Conservation (phyloP, 129 eudicot genomes). For the Flaveria ramosissima region DNA sequence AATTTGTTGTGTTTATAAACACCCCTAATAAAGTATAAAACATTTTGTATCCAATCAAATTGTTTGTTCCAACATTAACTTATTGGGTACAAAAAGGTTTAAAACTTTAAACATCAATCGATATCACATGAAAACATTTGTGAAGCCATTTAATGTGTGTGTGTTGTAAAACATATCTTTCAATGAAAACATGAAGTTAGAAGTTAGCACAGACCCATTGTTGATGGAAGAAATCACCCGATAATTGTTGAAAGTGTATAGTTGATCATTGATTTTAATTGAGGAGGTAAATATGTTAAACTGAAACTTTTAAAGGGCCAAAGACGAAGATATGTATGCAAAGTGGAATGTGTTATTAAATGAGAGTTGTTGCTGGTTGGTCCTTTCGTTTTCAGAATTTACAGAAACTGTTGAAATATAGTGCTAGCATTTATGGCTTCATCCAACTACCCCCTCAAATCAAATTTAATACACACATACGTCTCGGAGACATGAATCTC, state of each 20-base stretch:
- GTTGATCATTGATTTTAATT: not conserved
- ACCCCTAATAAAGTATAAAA: not conserved
- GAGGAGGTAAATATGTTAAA: not conserved
- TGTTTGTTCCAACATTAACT: not conserved
- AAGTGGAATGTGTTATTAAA: conserved; percentile 28
- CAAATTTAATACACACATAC: conserved; percentile 30
- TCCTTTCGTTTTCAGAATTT: not conserved
- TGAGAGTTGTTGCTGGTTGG: conserved; percentile 34
- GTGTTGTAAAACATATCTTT: not conserved
- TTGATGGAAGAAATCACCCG: not conserved
- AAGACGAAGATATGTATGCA: conserved; percentile 5
- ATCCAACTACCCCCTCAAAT: conserved; percentile 31
- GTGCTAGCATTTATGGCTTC: conserved; percentile 30
- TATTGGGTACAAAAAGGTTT: not conserved
- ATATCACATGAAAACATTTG: not conserved
- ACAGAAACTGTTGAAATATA: too few species aligned
- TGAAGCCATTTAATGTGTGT: not conserved
- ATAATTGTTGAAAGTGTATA: not conserved
- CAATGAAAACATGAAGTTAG: not conserved
- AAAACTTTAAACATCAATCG: not conserved
- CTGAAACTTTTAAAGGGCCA: not conserved
- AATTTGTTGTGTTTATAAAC: not conserved
- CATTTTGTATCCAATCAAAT: too few species aligned
- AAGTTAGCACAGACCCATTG: not conserved
- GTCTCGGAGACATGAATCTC: not conserved